Evolutionary conservation across 495 filamentous ascomycete genomes (phyloP).

Genomic region (Aspergillus olivimuriae): DNA sequence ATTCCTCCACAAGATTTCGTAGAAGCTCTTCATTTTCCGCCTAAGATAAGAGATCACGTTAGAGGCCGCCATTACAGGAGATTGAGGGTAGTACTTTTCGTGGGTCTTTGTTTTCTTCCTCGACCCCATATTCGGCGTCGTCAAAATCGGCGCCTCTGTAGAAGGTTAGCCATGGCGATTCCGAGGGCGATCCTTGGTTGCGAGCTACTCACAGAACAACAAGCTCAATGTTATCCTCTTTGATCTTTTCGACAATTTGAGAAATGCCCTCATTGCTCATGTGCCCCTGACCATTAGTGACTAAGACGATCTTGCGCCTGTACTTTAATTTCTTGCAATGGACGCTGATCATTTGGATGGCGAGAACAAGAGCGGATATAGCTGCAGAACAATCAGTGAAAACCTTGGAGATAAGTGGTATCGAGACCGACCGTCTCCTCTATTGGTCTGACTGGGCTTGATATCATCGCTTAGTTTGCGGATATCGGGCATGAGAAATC

Average conservation of each 20-base stretch:
- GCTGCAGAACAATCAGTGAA: conserved; percentile 33
- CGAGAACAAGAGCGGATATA: conserved; percentile 79
- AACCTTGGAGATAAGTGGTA: not conserved
- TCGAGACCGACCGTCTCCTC: conserved; percentile 59
- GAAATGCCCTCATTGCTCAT: conserved; percentile 61
- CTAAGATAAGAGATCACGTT: conserved; percentile 26
- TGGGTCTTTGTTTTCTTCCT: conserved; percentile 80
- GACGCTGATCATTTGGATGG: conserved; percentile 74
- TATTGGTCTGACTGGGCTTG: conserved; percentile 58
- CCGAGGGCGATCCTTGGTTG: not conserved
- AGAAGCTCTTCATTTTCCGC: conserved; percentile 62
- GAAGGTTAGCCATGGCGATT: conserved; percentile 20
- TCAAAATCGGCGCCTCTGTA: conserved; percentile 91
- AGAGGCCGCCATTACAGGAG: not conserved
- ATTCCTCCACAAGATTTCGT: conserved; percentile 53
- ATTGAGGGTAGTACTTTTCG: conserved; percentile 47
- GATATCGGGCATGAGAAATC: conserved; percentile 66
- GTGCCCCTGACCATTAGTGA: conserved; percentile 69
- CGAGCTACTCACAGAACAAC: conserved; percentile 60
- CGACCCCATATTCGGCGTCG: conserved; percentile 82
- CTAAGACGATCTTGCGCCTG: conserved; percentile 69
- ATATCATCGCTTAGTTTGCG: conserved; percentile 55
- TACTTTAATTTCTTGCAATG: conserved; percentile 89
- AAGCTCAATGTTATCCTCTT: conserved; percentile 68
- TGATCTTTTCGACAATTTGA: conserved; percentile 64